Evolutionary conservation across 306 rosid genomes (phyloP), one percentile per base, ranked within the genome.

Genomic region (Prunus salicina): DNA sequence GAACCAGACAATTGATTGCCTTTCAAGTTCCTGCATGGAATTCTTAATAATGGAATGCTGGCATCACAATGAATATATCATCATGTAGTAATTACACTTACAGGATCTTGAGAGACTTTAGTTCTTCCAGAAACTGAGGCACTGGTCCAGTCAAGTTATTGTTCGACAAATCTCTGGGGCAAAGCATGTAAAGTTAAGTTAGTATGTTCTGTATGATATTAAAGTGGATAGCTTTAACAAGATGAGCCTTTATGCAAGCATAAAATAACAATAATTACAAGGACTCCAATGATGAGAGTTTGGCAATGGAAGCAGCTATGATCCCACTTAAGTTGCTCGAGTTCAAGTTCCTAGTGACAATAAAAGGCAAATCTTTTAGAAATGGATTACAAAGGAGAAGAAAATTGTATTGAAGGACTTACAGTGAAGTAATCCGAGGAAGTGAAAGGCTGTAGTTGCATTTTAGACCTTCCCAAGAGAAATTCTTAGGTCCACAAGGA

Each of bases 401-500:
- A 49, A 69, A 4, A 47, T 22, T 38, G 43, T 22, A 38, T 32
- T 11, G 46, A 56, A 76, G 19, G 3, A 81, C 91, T 81, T 72
- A 86, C 90, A 87, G 27, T 43, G 90, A 89, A 71, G 81, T 45
- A 68, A 89, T 76, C 78, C 75, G 77, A 79, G 88, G 80, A 79
- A 64, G 55, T 8, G 87, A 84, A 67, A 50, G 46, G 77, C 72
- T 86, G 67, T 81, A 80, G 71, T 83, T 86, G 78, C 93, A 89
- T 30, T 45, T 67, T 58, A 91, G 50, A 74, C 92, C 92, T 50
- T 87, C 84, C 96, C 96, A 89, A 63, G 88, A 79, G 78, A 74
- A 86, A 72, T 84, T 86, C 77, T 69, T 82, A 15, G 93, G 96
- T 28, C 79, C 86, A 75, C 96, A 89, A 12, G 96, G 93, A 84